Conservation (phyloP, 2,329 filamentous ascomycete genomes). For the Hirsutella thompsonii region DNA sequence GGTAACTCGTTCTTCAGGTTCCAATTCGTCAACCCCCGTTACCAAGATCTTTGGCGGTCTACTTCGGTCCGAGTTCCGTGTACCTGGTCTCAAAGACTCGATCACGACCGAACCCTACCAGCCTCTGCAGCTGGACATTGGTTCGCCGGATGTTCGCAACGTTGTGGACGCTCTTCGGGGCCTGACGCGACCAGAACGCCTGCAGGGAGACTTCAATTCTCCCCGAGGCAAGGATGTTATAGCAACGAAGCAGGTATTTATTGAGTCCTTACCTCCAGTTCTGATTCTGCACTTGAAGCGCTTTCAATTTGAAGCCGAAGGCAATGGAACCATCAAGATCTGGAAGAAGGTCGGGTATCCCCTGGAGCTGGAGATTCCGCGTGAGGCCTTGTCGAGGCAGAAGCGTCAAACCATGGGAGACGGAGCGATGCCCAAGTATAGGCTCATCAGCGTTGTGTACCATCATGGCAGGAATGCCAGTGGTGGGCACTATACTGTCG, state of each 20-base stretch:
- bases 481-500: constrained; percentile 95
- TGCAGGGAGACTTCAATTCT: constrained; percentile 76
- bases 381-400: constrained; percentile 71
- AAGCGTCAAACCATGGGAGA: constrained; percentile 53
- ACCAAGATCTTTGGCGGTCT: constrained; percentile 92
- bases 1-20: constrained; percentile 74
- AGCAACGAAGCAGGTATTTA: constrained; percentile 89
- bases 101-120: constrained; percentile 91
- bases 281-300: constrained; percentile 93
- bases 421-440: constrained; percentile 65
- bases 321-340: constrained; percentile 79
- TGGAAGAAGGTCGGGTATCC: constrained; percentile 98
- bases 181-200: constrained; percentile 68
- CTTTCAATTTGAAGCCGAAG: constrained; percentile 85
- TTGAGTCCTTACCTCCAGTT: constrained; percentile 81
- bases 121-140: constrained; percentile 88
- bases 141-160: constrained; percentile 72
- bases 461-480: constrained; percentile 96
- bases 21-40: constrained; percentile 64
- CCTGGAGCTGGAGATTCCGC: constrained; percentile 84
- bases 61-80: constrained; percentile 76
- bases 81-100: constrained; percentile 77
- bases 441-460: constrained; percentile 82
- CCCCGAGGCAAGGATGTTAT: constrained; percentile 62
- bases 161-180: constrained; percentile 84